These are phyloP conservation scores for Saccharomycopsis microspora DNA, from an alignment of 805 yeast genomes.

Conservation along the genomic window DNA sequence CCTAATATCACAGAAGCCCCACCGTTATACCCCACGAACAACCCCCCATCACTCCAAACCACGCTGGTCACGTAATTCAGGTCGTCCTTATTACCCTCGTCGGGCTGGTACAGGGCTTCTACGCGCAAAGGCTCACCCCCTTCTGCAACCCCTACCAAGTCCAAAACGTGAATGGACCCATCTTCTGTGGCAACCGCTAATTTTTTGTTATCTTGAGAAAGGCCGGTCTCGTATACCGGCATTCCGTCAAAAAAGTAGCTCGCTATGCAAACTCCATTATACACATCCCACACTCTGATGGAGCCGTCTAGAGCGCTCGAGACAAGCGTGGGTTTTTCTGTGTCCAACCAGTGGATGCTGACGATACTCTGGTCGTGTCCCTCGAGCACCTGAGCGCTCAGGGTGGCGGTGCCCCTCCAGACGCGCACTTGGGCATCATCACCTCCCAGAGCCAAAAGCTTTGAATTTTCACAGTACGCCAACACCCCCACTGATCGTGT, in stretches of 20 bases:
- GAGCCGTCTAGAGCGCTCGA: constrained; percentile 65
- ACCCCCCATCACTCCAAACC: constrained; percentile 23
- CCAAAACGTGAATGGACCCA: constrained; percentile 48
- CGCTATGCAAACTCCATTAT: constrained; percentile 28
- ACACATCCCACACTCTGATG: constrained; percentile 55
- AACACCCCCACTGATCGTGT: constrained; percentile 44
- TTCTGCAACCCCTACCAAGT: constrained; percentile 19
- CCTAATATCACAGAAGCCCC: too few species aligned
- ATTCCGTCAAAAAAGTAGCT: constrained; percentile 33
- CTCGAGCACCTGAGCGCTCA: constrained; percentile 33
- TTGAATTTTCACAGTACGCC: constrained; percentile 37
- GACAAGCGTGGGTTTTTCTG: constrained; percentile 23
- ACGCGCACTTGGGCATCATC: constrained; percentile 66
- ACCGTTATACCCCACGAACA: too few species aligned
- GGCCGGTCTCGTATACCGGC: constrained; percentile 41
- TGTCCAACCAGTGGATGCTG: constrained; percentile 42
- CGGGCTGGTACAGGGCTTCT: constrained; percentile 21
- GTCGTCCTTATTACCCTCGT: constrained; percentile 19
- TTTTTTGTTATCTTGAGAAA: constrained; percentile 38
- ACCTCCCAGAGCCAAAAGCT: constrained; percentile 59
- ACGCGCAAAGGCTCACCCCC: constrained; percentile 13
- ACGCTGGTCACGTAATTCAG: constrained; percentile 23
- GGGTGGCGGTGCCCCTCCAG: constrained; percentile 60
- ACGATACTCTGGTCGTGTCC: constrained; percentile 53
- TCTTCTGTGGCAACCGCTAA: constrained; percentile 58